phyloP scores from a whole-genome alignment of 2,329 filamentous ascomycete genomes.

The Bipolaris cookei region DNA sequence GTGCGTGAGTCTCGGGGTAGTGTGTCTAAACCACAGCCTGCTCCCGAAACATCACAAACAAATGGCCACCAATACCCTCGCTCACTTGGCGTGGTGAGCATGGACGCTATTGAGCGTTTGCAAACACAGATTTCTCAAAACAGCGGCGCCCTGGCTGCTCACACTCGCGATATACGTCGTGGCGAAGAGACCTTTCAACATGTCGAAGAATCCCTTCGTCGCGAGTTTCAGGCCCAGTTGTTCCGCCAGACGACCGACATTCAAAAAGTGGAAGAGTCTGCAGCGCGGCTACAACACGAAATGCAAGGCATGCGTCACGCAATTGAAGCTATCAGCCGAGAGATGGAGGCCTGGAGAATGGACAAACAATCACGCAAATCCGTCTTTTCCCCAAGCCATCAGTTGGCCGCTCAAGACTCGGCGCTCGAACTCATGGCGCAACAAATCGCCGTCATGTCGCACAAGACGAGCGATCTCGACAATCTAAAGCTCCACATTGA shows the following conservation, averaged over 20 bases:
- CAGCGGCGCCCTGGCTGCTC: slow-evolving; percentile 46
- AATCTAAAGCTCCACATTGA: slow-evolving; percentile 56
- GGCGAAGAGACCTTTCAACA: slow-evolving; percentile 36
- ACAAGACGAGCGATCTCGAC: slow-evolving; percentile 56
- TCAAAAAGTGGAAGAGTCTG: slow-evolving; percentile 49
- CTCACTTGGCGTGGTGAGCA: slow-evolving; percentile 37
- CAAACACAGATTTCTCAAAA: slow-evolving; percentile 58
- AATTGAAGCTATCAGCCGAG: slow-evolving; percentile 47
- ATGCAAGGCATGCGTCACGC: slow-evolving; percentile 48
- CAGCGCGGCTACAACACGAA: slow-evolving; percentile 51
- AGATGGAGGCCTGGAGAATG: slow-evolving; percentile 34
- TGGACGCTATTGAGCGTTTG: slow-evolving; percentile 53
- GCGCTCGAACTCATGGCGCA: slow-evolving; percentile 55
- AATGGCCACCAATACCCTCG: slow-evolving; percentile 42
- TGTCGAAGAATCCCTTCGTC: slow-evolving; percentile 48
- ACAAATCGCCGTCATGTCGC: slow-evolving; percentile 50
- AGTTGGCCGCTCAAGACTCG: slow-evolving; percentile 38
- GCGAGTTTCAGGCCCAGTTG: slow-evolving; percentile 43
- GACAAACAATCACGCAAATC: slow-evolving; percentile 23
- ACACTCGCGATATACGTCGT: slow-evolving; percentile 40
- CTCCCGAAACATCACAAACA: slow-evolving; percentile 22
- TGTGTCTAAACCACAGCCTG: slow-evolving; percentile 19
- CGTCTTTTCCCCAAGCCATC: slow-evolving; percentile 5
- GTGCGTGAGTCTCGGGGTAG: slow-evolving; percentile 24
- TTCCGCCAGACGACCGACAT: slow-evolving; percentile 42